Evolutionary conservation across 2,329 filamentous ascomycete species (phyloP), one percentile per base, ranked within the genome.

Genomic region (Cladophialophora psammophila): DNA sequence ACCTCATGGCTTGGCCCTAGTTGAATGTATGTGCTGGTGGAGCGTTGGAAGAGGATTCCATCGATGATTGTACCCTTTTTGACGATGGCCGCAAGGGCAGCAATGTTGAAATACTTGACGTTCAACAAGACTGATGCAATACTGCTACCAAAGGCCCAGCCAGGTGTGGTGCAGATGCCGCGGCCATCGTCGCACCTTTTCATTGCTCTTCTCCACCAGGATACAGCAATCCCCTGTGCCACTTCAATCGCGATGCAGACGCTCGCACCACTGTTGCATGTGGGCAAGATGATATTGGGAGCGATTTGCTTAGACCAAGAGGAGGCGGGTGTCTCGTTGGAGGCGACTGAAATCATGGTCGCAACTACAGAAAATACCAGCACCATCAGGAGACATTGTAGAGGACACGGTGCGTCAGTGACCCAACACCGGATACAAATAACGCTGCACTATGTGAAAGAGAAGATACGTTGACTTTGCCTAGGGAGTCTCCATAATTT

Each of bases 171-270:
- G 66, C 26, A 69, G 34, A 13, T 69, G n/a, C n/a, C n/a, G n/a
- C 26, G 3, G 63, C 59, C 35, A 69, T 52, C 3, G 66, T 66
- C 10, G 66, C 65, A 3, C 66, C 66, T 40, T 40, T 69, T 60
- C 66, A 69, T 59, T 15, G 66, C 64, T 42, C 38, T 34, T n/a
- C 63, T 36, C 66, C 66, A 69, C 66, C 66, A 69, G 9, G 64
- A 64, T 18, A 69, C 63, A 13, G 66, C 52, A 15, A 66, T 56
- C 26, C 66, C 66, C 35, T 66, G 32, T 18, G 38, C 35, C 12
- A 69, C 48, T 9, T 64, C 66, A 8, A 61, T 42, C 9, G 64
- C 36, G 2, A 59, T 59, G 4, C 32, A 34, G 12, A 59, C 20
- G 36, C 36, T 59, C 3, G 56, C 31, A 35, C 31, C 52, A 26